Evolutionary conservation across 139 green algal species (phyloP).

Genomic region (Chlamydomonas sphaeroides): DNA sequence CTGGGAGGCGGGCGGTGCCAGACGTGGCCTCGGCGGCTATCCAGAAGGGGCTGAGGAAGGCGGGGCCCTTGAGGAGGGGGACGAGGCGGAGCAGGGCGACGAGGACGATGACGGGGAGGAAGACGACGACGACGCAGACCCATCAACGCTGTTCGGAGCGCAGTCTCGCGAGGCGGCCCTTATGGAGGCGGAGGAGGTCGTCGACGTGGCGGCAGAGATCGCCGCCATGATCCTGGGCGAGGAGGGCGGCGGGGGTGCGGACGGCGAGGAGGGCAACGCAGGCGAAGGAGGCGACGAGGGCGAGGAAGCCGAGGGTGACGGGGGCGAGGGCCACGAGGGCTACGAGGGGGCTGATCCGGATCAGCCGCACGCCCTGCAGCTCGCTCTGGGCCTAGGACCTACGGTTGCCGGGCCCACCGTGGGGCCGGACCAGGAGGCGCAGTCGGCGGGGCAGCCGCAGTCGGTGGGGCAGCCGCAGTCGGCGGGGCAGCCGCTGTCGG

Average conservation of each 20-base stretch:
- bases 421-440: background rate
- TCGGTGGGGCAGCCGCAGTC: no score
- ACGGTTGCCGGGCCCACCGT: background rate
- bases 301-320: background rate
- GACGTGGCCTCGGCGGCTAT: background rate
- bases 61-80: background rate
- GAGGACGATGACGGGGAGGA: background rate
- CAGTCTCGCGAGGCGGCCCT: background rate
- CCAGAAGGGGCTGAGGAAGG: no score
- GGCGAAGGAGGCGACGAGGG: background rate
- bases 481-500: no score
- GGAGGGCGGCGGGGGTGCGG: background rate
- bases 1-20: background rate
- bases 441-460: background rate
- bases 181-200: slow-evolving; percentile 35
- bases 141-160: no score
- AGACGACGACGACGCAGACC: background rate
- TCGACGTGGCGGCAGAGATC: slow-evolving; percentile 25
- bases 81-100: background rate
- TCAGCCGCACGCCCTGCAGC: background rate
- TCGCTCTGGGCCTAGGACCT: no score
- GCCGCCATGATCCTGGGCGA: background rate
- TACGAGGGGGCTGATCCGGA: background rate
- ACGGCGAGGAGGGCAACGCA: background rate
- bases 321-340: background rate